Conservation (phyloP, 768 basidiomycete genomes). For the Pulveroboletus sp. region DNA sequence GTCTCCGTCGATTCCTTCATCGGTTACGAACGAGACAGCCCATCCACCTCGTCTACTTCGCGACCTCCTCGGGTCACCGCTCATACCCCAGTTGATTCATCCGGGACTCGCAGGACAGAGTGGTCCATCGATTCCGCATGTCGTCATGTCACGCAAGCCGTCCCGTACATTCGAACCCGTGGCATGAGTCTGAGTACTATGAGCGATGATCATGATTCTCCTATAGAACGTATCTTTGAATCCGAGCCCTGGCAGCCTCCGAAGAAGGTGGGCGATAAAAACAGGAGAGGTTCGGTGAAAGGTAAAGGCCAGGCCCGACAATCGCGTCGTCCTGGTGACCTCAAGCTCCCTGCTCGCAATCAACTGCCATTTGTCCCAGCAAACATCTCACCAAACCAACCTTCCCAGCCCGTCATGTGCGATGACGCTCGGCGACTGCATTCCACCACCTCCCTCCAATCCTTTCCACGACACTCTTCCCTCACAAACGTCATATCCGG, state of each 20-base stretch:
- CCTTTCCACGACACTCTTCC: constrained; percentile 31
- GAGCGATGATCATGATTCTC: constrained; percentile 37
- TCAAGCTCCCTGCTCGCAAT: constrained; percentile 57
- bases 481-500: constrained; percentile 36
- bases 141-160: constrained; percentile 22
- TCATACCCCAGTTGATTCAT: constrained; percentile 32
- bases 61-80: constrained; percentile 38
- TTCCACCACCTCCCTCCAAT: constrained; percentile 36
- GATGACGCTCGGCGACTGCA: constrained; percentile 38
- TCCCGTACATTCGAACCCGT: constrained; percentile 43
- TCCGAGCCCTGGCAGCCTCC: constrained; percentile 47
- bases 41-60: constrained; percentile 27
- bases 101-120: constrained; percentile 29
- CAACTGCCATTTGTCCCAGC: constrained; percentile 33
- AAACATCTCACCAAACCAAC: constrained; percentile 32
- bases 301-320: constrained; percentile 39
- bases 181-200: constrained; percentile 52
- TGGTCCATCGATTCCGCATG: constrained; percentile 24
- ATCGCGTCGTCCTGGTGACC: constrained; percentile 50
- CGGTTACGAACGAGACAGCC: constrained; percentile 37
- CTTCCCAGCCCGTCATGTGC: constrained; percentile 32
- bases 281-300: constrained; percentile 47
- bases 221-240: constrained; percentile 44
- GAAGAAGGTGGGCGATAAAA: constrained; percentile 38
- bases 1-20: constrained; percentile 76